A percentile compares a stretch with the other conserved stretches of the same genome.
phyloP scores from a whole-genome alignment of 2,329 filamentous ascomycete genomes.

The Microcera coccophila region DNA sequence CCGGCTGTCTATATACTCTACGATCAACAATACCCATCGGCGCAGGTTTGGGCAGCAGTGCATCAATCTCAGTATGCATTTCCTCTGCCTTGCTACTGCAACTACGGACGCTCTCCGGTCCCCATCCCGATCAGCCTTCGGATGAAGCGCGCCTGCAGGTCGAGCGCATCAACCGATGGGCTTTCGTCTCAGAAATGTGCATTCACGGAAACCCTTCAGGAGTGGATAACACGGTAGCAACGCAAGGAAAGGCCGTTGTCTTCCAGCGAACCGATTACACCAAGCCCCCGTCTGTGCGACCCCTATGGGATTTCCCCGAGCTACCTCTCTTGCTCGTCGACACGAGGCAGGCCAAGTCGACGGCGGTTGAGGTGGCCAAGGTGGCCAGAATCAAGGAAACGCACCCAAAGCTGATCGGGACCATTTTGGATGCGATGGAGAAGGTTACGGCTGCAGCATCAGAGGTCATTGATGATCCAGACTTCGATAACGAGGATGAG shows the following conservation, averaged over 20 bases:
- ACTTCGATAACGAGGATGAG: conserved; percentile 63
- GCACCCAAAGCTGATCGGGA: conserved; percentile 73
- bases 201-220: conserved; percentile 97
- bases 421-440: conserved; percentile 83
- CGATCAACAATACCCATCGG: conserved; percentile 92
- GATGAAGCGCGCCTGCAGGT: conserved; percentile 87
- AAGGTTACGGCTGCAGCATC: conserved; percentile 58
- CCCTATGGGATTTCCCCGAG: conserved; percentile 85
- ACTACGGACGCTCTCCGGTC: conserved; percentile 80
- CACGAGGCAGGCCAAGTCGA: conserved; percentile 83
- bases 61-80: conserved; percentile 88
- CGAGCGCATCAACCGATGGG: conserved; percentile 95
- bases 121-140: conserved; percentile 84
- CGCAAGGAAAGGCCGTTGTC: conserved; percentile 89
- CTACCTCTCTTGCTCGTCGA: conserved; percentile 86
- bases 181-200: conserved; percentile 93
- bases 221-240: conserved; percentile 93
- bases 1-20: conserved; percentile 81
- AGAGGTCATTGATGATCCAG: conserved; percentile 52
- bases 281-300: conserved; percentile 70
- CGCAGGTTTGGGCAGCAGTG: conserved; percentile 87
- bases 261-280: conserved; percentile 78
- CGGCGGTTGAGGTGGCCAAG: conserved; percentile 79
- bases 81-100: conserved; percentile 81
- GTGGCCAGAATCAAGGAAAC: conserved; percentile 67